phyloP scores from a whole-genome alignment of 805 yeast genomes.

The Starmera amethionina region DNA sequence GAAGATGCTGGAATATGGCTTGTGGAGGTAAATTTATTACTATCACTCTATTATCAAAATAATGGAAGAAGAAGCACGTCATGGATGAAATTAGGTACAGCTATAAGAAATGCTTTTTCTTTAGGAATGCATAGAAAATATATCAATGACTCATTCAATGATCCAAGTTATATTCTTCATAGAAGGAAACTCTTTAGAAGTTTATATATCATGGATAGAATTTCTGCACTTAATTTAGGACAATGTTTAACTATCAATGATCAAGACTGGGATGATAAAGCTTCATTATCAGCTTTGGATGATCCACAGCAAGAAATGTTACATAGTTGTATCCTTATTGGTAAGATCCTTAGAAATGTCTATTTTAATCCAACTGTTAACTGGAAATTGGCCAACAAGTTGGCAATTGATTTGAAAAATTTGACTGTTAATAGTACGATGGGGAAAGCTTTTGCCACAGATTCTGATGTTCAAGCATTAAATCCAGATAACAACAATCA shows the following conservation, averaged over 20 bases:
- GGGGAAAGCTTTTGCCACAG: slow-evolving; percentile 12
- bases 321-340: slow-evolving; percentile 21
- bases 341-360: slow-evolving; percentile 22
- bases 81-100: slow-evolving; percentile 33
- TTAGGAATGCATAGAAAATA: slow-evolving; percentile 30
- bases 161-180: slow-evolving; percentile 15
- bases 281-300: slow-evolving; percentile 9
- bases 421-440: slow-evolving; percentile 26
- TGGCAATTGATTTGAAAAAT: slow-evolving; percentile 26
- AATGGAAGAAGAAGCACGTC: slow-evolving; percentile 31
- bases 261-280: slow-evolving; percentile 29
- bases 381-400: slow-evolving; percentile 20
- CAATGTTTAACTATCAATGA: slow-evolving; percentile 27
- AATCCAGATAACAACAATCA: not conserved
- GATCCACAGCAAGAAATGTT: slow-evolving; percentile 22
- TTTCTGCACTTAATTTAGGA: slow-evolving; percentile 26
- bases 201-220: slow-evolving; percentile 24
- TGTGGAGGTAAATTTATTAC: slow-evolving; percentile 29
- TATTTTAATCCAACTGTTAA: slow-evolving; percentile 24
- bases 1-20: slow-evolving; percentile 33
- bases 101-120: slow-evolving; percentile 33
- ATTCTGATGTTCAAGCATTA: not conserved
- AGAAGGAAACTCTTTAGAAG: slow-evolving; percentile 27
- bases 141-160: slow-evolving; percentile 28
- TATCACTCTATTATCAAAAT: slow-evolving; percentile 30